phyloP scores from a whole-genome alignment of 179 eudicot species.

The Carnegiea gigantea region DNA sequence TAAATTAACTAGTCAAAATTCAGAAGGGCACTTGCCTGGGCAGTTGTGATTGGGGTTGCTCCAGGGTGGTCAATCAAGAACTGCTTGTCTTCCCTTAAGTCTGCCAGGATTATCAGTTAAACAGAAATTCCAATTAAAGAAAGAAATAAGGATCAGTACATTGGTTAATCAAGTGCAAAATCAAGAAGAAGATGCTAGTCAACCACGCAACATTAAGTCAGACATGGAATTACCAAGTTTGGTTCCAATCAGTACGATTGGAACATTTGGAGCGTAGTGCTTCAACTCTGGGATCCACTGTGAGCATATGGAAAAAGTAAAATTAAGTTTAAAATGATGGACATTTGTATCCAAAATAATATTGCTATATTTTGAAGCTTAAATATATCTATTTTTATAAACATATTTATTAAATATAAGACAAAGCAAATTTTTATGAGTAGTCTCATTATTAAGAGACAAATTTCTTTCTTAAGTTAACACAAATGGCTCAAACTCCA shows the following conservation, averaged over 20 bases:
- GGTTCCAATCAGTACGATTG: constrained; percentile 64
- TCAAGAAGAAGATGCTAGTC: background rate
- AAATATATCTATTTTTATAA: too few species aligned
- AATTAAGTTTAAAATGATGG: background rate
- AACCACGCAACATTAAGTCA: background rate
- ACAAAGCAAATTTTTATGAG: too few species aligned
- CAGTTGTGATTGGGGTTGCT: constrained; percentile 32
- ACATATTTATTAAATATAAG: too few species aligned
- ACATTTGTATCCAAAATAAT: background rate
- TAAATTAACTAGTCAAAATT: too few species aligned
- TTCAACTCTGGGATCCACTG: constrained; percentile 70
- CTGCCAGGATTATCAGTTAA: background rate
- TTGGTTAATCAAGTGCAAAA: background rate
- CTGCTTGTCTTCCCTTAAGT: constrained; percentile 32
- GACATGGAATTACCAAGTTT: constrained; percentile 47
- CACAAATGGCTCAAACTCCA: too few species aligned
- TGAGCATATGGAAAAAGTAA: background rate
- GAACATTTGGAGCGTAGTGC: constrained; percentile 59
- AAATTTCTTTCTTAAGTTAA: too few species aligned
- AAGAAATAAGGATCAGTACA: background rate
- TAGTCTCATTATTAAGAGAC: too few species aligned
- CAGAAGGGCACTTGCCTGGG: constrained; percentile 23
- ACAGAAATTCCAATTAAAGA: background rate
- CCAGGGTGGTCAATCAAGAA: constrained; percentile 34
- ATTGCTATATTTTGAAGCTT: background rate